Evolutionary conservation across 2,329 filamentous ascomycete species (phyloP), one percentile per base, ranked within the genome.

Genomic region (Stylonectria norvegica): DNA sequence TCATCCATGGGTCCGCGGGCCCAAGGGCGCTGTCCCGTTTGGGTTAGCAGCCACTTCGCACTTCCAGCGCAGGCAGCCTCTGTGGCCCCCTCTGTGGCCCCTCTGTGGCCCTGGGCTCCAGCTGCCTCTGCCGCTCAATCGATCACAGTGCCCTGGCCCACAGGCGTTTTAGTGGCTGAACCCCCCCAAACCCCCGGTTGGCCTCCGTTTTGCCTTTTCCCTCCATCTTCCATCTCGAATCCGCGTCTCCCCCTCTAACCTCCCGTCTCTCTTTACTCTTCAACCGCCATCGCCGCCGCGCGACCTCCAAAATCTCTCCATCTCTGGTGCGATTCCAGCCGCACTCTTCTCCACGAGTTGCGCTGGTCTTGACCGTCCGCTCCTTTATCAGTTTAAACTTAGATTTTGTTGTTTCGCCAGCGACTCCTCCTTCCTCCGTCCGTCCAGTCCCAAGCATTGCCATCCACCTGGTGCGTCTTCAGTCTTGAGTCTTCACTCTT

Each of bases 351-450:
- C 63, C 62, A 37, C 43, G 63, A 65, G 70, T 70, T 74, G 69
- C 64, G 64, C 74, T 79, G 76, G 75, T 74, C 65, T 77, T 66
- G 73, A 61, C 75, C 75, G 75, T 79, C 75, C 75, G 68, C 73
- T 79, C 75, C 70, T 75, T 67, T 63, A 57, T 43, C 42, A 44
- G 36, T 34, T 34, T 43, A 37, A 28, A 40, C 42, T 43, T 56
- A 31, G 49, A 46, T 37, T 43, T 56, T 47, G 50, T 55, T 52
- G 45, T 43, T 51, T 52, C 37, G 20, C 41, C 39, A 46, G 41
- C 53, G 47, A 55, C 46, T 53, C 49, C 30, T 20, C 23, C 31
- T 18, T 23, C 16, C 30, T 46, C 38, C 50, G 15, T 45, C 42
- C 42, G 40, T 50, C 43, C 34, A 41, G 50, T 51, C 40, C 52